Conservation (phyloP, 1,284 basidiomycete species). For the Paramarasmius palmivorus region DNA sequence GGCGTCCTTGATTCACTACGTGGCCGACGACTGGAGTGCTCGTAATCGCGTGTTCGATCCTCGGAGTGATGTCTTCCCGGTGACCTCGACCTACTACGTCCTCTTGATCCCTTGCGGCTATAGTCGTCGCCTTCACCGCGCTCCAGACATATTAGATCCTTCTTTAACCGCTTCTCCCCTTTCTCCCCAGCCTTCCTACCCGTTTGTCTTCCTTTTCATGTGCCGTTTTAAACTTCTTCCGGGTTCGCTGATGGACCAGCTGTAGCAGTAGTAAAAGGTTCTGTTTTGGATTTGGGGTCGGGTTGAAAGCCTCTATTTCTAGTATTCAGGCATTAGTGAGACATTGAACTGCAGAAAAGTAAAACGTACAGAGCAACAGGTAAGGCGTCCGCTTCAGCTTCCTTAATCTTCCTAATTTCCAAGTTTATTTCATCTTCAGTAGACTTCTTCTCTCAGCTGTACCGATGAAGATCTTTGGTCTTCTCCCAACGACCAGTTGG, state of each 20-base stretch:
- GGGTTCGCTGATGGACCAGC: conserved; percentile 15
- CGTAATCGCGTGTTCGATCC: conserved; percentile 3
- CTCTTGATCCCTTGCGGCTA: conserved; percentile 21
- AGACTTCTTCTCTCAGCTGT: conserved; percentile 61
- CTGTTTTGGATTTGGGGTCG: conserved; percentile 34
- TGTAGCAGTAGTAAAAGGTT: no score
- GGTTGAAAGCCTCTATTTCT: conserved; percentile 63
- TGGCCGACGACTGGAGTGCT: conserved; percentile 3
- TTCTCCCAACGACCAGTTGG: conserved; percentile 94
- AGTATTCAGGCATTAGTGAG: conserved; percentile 3
- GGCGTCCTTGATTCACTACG: conserved; percentile 19
- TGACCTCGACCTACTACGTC: conserved; percentile 46
- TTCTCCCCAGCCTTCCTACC: conserved; percentile 62
- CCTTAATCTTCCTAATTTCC: conserved; percentile 81
- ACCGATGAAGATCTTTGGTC: conserved; percentile 95
- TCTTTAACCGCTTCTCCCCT: conserved; percentile 56
- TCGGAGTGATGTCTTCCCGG: conserved; percentile 25
- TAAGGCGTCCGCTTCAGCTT: conserved; percentile 85
- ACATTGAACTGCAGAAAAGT: background rate
- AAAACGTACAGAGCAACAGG: conserved; percentile 70
- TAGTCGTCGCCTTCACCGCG: conserved; percentile 25
- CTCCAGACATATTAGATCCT: conserved; percentile 44
- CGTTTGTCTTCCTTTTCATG: conserved; percentile 58
- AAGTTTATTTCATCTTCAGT: conserved; percentile 52
- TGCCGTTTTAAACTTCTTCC: conserved; percentile 28